Base-by-base conservation (phyloP, 2,329 filamentous ascomycete species). In the Calonectria honghensis region DNA sequence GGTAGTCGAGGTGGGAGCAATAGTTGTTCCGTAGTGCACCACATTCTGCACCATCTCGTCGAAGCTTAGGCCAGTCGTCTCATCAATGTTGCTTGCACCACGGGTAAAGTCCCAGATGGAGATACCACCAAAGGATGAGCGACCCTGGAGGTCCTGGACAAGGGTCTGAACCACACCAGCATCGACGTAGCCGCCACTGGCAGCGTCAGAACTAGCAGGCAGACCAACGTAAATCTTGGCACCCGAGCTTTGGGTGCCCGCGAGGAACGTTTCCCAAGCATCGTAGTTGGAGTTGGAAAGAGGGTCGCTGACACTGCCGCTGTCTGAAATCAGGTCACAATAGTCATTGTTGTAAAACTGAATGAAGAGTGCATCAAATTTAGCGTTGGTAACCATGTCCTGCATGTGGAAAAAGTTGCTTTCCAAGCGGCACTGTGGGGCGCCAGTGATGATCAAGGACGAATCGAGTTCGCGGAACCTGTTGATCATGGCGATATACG, bases 281-380 rank as follows among this genome's bases (percentile, higher is more conserved):
- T 86, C 79, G 78, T 86, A 89, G 75, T 88, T 89, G 82, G 88
- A 86, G 41, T 78, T 77, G n/a, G n/a, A 20, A 39, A 61, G 35
- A 10, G 57, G 35, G 14, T 82, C 79, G 11, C 80, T 74, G 24
- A 72, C 82, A 10, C 81, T 68, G 11, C 76, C 72, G 73, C 84
- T 84, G 66, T 76, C 73, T 14, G 78, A 41, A 73, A 85, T 78
- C 32, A 83, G 80, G 59, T 86, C 84, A 77, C 87, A 88, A 24
- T 63, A 75, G 0, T 78, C 77, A 79, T 89, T 89, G 83, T 89
- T 88, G 83, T 88, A 89, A 81, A 89, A 89, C 82, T 89, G 88
- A 66, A 89, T 80, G 79, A 87, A 88, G 57, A 87, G 81, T 13
- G 85, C 83, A 35, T 87, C 85, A 74, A 89, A 87, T 57, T 84